Percentiles rank a stretch among this genome's conserved stretches.
Evolutionary conservation across 768 basidiomycete species (phyloP).

Genomic region (Gloeostereum incarnatum): DNA sequence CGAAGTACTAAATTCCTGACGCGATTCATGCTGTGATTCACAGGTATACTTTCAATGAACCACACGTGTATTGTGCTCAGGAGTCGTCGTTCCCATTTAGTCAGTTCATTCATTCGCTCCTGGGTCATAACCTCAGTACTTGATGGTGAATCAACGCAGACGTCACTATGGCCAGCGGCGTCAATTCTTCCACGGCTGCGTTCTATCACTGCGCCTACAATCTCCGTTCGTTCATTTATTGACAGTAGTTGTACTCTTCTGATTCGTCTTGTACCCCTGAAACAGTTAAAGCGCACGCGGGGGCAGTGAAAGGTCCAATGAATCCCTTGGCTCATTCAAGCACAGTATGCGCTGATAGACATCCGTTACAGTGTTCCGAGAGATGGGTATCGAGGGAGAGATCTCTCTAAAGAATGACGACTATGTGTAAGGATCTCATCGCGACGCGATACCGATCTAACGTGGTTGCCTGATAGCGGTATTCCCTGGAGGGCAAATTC

Average conservation of each 20-base stretch:
- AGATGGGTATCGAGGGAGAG: conserved; percentile 39
- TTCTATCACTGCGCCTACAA: conserved; percentile 33
- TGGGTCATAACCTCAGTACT: no score
- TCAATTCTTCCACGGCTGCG: conserved; percentile 30
- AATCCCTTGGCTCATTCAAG: neutral
- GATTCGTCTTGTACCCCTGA: neutral
- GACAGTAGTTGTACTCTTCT: neutral
- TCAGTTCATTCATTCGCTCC: conserved; percentile 10
- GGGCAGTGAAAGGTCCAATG: conserved; percentile 35
- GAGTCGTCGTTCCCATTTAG: conserved; percentile 31
- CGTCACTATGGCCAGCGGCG: conserved; percentile 26
- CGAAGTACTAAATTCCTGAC: neutral
- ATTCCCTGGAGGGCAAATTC: conserved; percentile 36
- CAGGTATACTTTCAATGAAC: conserved; percentile 47
- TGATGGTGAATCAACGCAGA: conserved; percentile 16
- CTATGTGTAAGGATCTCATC: conserved; percentile 27
- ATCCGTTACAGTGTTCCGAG: conserved; percentile 25
- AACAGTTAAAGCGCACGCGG: conserved; percentile 40
- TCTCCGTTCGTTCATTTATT: conserved; percentile 20
- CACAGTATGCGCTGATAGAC: neutral
- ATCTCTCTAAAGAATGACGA: conserved; percentile 48
- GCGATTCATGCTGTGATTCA: neutral
- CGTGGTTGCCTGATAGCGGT: no score
- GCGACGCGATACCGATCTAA: no score
- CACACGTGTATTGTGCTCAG: conserved; percentile 30